These are phyloP conservation scores for Carex myosuroides DNA, from an alignment of 176 grass and related monocot species.

Conservation along the genomic window DNA sequence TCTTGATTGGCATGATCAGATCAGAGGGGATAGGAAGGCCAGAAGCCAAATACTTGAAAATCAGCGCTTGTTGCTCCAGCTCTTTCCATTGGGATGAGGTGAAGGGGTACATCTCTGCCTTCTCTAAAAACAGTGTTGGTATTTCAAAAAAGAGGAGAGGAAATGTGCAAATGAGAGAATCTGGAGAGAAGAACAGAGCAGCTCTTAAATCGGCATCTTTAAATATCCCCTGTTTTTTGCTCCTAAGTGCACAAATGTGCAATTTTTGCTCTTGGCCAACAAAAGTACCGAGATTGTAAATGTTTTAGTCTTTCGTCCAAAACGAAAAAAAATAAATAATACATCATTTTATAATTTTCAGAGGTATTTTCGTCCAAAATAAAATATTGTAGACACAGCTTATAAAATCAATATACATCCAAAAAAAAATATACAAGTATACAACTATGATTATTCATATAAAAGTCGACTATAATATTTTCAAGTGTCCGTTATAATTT, in stretches of 20 bases:
- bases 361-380: background rate
- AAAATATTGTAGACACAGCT: background rate
- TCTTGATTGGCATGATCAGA: conserved; percentile 49
- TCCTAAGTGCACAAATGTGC: background rate
- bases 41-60: conserved; percentile 75
- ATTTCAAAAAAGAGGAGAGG: background rate
- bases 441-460: background rate
- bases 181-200: background rate
- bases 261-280: background rate
- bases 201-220: background rate
- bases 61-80: conserved; percentile 72
- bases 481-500: no score
- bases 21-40: conserved; percentile 72
- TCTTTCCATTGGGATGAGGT: conserved; percentile 72
- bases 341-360: background rate
- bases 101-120: conserved; percentile 34
- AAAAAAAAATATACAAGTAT: background rate
- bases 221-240: background rate
- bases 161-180: conserved; percentile 7
- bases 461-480: background rate
- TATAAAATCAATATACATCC: no score
- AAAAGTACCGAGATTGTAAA: background rate
- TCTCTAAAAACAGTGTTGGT: conserved; percentile 5
- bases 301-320: background rate
- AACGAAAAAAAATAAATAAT: no score